Evolutionary conservation across 106 monocot genomes (phyloP).

Genomic region (Dendrobium nobile): DNA sequence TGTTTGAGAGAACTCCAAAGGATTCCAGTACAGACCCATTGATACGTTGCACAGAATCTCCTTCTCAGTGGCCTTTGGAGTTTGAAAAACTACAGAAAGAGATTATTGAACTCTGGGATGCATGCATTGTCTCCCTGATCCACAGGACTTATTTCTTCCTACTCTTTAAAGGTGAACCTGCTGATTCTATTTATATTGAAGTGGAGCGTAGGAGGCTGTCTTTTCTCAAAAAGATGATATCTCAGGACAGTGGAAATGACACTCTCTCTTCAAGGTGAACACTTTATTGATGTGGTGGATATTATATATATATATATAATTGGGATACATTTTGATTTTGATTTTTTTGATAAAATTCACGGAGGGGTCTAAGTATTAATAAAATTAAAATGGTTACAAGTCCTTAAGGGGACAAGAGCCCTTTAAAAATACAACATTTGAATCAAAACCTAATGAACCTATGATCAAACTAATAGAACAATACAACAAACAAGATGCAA

Average conservation of each 20-base stretch:
- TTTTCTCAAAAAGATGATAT: slow-evolving; percentile 43
- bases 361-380: too few species aligned
- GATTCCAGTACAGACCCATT: slow-evolving; percentile 28
- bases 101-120: slow-evolving; percentile 80
- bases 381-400: too few species aligned
- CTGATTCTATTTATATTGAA: slow-evolving; percentile 80
- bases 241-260: slow-evolving; percentile 6
- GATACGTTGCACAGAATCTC: slow-evolving; percentile 28
- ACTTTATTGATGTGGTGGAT: not conserved
- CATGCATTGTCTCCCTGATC: slow-evolving; percentile 69
- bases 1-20: slow-evolving; percentile 21
- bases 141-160: slow-evolving; percentile 90
- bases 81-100: slow-evolving; percentile 65
- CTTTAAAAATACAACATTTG: too few species aligned
- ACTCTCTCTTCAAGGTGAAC: slow-evolving; percentile 44
- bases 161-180: slow-evolving; percentile 76
- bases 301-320: not conserved
- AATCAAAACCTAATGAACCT: too few species aligned
- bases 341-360: too few species aligned
- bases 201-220: slow-evolving; percentile 74
- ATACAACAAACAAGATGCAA: too few species aligned
- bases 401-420: too few species aligned
- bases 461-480: too few species aligned
- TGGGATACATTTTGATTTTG: not conserved
- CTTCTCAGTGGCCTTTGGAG: slow-evolving; percentile 42